Evolutionary conservation across 2,329 filamentous ascomycete genomes (phyloP), one percentile per base, ranked within the genome.

Genomic region (Phoma herbarum): DNA sequence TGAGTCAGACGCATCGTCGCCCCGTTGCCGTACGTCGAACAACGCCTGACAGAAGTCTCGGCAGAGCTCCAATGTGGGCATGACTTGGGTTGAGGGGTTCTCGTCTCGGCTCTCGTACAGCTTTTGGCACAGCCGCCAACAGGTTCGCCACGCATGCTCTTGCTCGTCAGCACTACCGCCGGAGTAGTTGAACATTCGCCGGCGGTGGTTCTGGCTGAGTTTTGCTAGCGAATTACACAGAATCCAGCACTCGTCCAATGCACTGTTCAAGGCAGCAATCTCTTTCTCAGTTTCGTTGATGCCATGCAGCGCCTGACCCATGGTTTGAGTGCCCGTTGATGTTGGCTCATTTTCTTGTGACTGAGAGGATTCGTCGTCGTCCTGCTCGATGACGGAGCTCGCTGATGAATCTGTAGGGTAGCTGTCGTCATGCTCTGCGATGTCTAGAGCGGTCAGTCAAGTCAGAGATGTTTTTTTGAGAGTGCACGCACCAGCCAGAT

Each of bases 31-130:
- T 18, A 94, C 88, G 71, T 97, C 93, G 70, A 97, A 98, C 11
- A 97, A 81, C 0, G 92, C 86, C 77, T 97, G 93, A 69, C 93
- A 97, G 72, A 98, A 97, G 64, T 96, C 92, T 22, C 93, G 88
- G 75, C 93, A 97, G 4, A 97, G 82, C 74, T 97, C 93, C 35
- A 97, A 80, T 1, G 92, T 96, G 20, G 88, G 86, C 56, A 86
- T 84, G 42, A 93, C 87, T 60, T 90, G 88, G 29, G 86, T 85
- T 51, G 88, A 85, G 29, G 87, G 82, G 52, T 89, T 84, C 63
- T 93, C 89, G 55, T 94, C 88, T 50, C 89, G 85, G 64, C 89
- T 92, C 61, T 93, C 87, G 73, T 97, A 97, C 3, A 98, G 84
- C 57, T 90, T 90, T 74, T 96, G 92, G 73, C 93, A 98, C 23